Conservation (phyloP, 2,329 filamentous ascomycete genomes). For the Paraphaeosphaeria minitans region DNA sequence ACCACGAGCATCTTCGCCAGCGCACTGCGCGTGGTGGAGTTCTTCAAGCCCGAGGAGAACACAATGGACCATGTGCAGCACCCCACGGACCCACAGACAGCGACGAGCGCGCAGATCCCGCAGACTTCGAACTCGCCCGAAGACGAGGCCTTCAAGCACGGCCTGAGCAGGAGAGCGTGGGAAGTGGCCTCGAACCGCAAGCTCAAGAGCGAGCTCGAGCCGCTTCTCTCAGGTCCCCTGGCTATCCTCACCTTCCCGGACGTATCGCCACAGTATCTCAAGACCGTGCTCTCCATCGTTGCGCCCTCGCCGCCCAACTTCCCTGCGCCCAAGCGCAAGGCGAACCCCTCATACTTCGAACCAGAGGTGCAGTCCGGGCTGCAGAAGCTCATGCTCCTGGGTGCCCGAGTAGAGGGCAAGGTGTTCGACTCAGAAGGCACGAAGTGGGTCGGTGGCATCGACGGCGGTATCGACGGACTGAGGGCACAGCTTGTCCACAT, state of each 20-base stretch:
- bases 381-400: constrained; percentile 84
- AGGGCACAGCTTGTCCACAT: constrained; percentile 80
- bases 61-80: constrained; percentile 28
- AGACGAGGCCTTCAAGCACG: constrained; percentile 63
- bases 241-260: constrained; percentile 79
- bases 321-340: constrained; percentile 75
- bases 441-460: constrained; percentile 75
- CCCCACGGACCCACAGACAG: constrained; percentile 39
- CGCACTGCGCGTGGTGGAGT: constrained; percentile 84
- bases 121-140: constrained; percentile 42
- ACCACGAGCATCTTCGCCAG: constrained; percentile 88
- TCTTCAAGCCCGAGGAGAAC: constrained; percentile 58
- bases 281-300: constrained; percentile 78
- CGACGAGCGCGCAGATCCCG: constrained; percentile 41
- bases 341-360: constrained; percentile 82
- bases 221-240: constrained; percentile 80
- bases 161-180: constrained; percentile 63
- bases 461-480: constrained; percentile 80
- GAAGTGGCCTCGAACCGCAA: constrained; percentile 56
- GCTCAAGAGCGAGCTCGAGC: constrained; percentile 67
- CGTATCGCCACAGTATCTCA: constrained; percentile 83
- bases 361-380: constrained; percentile 77
- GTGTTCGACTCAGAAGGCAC: constrained; percentile 77
- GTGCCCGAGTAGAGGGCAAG: constrained; percentile 83
- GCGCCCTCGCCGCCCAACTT: constrained; percentile 71